phyloP scores from a whole-genome alignment of 768 basidiomycete species.

The Phanerochaete carnosa region DNA sequence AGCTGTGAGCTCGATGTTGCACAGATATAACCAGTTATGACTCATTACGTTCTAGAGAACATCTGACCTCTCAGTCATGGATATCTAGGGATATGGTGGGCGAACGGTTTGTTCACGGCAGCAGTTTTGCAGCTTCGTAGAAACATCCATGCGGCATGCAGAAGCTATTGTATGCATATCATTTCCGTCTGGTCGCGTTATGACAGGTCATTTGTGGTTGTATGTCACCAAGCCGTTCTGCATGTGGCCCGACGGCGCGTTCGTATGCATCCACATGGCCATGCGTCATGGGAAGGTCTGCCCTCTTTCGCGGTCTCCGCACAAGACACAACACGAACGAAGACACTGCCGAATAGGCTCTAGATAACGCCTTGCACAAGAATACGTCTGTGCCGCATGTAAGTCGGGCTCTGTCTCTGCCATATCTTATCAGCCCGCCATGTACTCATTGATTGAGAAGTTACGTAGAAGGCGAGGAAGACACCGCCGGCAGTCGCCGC shows the following conservation, averaged over 20 bases:
- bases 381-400: background rate
- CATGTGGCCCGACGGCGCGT: background rate
- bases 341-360: background rate
- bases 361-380: background rate
- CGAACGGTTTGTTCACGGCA: too few relatives aligned
- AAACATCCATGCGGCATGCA: too few relatives aligned
- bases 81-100: too few relatives aligned
- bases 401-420: background rate
- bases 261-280: background rate
- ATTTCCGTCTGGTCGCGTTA: too few relatives aligned
- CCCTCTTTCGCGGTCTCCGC: background rate
- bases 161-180: too few relatives aligned
- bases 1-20: too few relatives aligned
- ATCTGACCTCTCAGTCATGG: too few relatives aligned
- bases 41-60: too few relatives aligned
- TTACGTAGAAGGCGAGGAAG: background rate
- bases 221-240: too few relatives aligned
- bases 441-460: background rate
- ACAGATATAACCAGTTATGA: too few relatives aligned
- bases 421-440: background rate
- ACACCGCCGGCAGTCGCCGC: background rate
- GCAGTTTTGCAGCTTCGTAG: too few relatives aligned
- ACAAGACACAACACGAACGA: background rate
- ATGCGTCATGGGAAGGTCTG: background rate
- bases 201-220: too few relatives aligned